Base-by-base conservation (phyloP, 345 rosid genomes). In the Dipteronia sinensis region DNA sequence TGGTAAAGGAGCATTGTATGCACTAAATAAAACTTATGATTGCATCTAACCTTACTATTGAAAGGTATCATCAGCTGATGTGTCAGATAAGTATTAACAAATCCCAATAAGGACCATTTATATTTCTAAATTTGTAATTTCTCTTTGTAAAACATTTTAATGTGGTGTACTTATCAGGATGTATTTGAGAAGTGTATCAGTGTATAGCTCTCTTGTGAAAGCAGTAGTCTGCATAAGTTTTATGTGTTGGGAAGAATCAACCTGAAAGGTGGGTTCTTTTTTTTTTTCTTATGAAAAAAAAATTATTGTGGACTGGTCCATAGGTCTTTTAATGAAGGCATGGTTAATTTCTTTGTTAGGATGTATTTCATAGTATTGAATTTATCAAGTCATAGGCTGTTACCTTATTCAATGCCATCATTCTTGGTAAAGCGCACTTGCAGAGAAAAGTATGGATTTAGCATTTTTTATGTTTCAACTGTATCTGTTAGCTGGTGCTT, bases 401-500 rank as follows among this genome's bases (percentile, higher is more conserved):
- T 65, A 16, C 27, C 77, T 4, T 42, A 19, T 49, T 65, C 59
- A 55, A 27, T 44, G 63, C 20, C 23, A 67, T 64, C 47, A 27
- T 77, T 29, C 40, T 31, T 49, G 3, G 19, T 71, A 16, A 58
- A 17, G 10, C 1, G 51, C 27, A 20, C 19, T 2, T 19, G 2
- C 12, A n/a, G 62, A 56, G 62, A 56, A 20, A 72, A 71, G 67
- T 27, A 59, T 44, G 1, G 12, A 58, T 72, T 72, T 58, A 31
- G 7, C 61, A 27, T 16, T 53, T 42, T 42, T 42, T 42, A 13
- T 46, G 20, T 71, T 13, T 34, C 62, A 20, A 5, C 23, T 69
- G 73, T 55, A 55, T 71, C 67, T 69, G 29, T 34, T 46, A 44
- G 66, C n/a, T 62, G 42, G 42, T 76, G 69, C 38, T 69, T 81